Conservation (phyloP, 495 filamentous ascomycete species). For the Trichocladium antarcticum region DNA sequence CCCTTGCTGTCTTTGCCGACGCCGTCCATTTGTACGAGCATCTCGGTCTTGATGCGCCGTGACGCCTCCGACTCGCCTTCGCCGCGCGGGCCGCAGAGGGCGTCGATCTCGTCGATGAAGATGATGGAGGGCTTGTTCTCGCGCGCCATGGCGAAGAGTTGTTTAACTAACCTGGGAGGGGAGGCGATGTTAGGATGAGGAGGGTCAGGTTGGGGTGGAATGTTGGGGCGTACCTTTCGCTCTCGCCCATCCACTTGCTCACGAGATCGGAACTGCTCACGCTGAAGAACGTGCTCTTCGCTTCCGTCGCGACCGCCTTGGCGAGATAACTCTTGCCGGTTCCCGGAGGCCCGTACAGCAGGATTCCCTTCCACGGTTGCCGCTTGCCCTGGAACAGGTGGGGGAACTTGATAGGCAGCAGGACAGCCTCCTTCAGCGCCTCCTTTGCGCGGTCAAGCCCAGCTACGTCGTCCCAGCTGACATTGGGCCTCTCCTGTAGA, state of each 20-base stretch:
- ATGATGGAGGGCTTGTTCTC: constrained; percentile 98
- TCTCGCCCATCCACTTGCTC: constrained; percentile 99
- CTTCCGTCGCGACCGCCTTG: constrained; percentile 95
- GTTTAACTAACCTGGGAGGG: constrained; percentile 76
- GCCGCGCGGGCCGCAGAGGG: constrained; percentile 87
- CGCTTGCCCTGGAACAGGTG: constrained; percentile 94
- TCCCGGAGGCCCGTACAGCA: constrained; percentile 91
- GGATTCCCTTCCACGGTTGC: constrained; percentile 95
- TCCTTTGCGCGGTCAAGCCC: constrained; percentile 92
- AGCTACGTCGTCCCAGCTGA: constrained; percentile 98
- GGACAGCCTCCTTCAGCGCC: constrained; percentile 92
- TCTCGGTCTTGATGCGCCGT: constrained; percentile 93
- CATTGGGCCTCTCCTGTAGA: constrained; percentile 83
- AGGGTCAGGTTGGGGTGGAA: not conserved
- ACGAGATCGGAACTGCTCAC: constrained; percentile 94
- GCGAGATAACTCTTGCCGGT: constrained; percentile 96
- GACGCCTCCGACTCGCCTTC: constrained; percentile 98
- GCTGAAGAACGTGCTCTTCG: constrained; percentile 99
- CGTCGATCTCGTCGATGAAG: constrained; percentile 99
- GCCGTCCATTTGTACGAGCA: constrained; percentile 98
- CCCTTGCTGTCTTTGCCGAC: constrained; percentile 90
- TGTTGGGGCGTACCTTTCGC: constrained; percentile 62
- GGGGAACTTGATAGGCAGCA: constrained; percentile 95
- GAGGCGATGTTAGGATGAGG: not conserved
- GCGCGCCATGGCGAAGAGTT: constrained; percentile 93